Base-by-base conservation (phyloP, 768 basidiomycete species). In the Amanita phalloides region DNA sequence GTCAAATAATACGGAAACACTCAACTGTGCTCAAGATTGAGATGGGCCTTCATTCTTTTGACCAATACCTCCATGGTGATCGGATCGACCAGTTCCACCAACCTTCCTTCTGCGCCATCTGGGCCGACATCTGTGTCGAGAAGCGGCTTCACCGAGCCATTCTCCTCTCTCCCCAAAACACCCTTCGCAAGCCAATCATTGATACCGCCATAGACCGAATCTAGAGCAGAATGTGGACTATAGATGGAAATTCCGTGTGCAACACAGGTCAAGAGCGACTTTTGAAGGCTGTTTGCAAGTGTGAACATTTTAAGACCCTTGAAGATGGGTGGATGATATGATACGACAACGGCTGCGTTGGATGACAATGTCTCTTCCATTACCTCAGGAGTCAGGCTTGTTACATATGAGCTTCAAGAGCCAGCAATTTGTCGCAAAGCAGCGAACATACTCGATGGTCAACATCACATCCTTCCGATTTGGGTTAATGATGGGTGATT, bases 251-350 rank as follows among this genome's bases (percentile, higher is more conserved):
- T 84, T 0, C 93, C 93, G 10, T 79, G 74, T 1, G 89, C 84
- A 0, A 84, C 83, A 55, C 93, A 90, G 51, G 71, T 76, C 4
- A 98, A 76, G 21, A 98, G 74, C 3, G 85, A 86, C 2, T 77
- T 65, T 67, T 95, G 92, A 7, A 97, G 71, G 0, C 91, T 79
- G 55, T 84, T 84, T 37, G 78, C 64, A 51, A 94, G 76, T 0
- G 88, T 93, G 55, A 98, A 55, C 25, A 90, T 81, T 38, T 82
- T 69, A 45, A 93, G 68, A 7, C 81, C 81, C 42, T 71, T 76
- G 74, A 92, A 93, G 58, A 93, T 85, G 2, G 88, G 77, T 4
- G 91, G 86, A 64, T 93, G 92, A 69, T 94, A 94, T 21, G 86
- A 71, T 11, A 95, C 72, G 55, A 94, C 83, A 49, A 83, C 74